phyloP scores from a whole-genome alignment of 495 filamentous ascomycete genomes.

The Hypomontagnella submonticulosa region DNA sequence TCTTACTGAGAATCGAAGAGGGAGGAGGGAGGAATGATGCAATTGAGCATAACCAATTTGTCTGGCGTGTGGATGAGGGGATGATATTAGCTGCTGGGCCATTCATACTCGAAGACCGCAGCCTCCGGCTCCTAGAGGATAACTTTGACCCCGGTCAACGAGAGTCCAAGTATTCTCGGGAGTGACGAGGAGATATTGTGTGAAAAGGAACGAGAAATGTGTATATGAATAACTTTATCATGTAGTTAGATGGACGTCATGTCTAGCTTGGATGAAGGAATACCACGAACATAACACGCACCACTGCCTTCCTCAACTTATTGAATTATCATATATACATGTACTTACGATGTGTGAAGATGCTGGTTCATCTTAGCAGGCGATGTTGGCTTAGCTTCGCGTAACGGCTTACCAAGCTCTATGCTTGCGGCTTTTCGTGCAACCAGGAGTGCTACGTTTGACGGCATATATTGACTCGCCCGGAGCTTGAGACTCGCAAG shows the following conservation, averaged over 20 bases:
- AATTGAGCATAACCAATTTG: conserved; percentile 22
- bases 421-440: conserved; percentile 12
- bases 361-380: not conserved
- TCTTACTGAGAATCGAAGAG: conserved; percentile 7
- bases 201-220: conserved; percentile 23
- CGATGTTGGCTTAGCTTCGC: not conserved
- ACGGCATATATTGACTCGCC: conserved; percentile 14
- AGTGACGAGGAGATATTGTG: conserved; percentile 34
- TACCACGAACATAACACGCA: conserved; percentile 18
- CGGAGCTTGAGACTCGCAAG: not conserved
- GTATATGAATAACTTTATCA: conserved; percentile 35
- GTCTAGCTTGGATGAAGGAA: conserved; percentile 18
- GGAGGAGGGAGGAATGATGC: conserved; percentile 12
- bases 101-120: conserved; percentile 26
- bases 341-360: not conserved
- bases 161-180: conserved; percentile 10
- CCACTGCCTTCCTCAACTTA: not conserved
- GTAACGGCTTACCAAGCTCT: not conserved
- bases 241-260: conserved; percentile 21
- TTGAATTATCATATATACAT: too few relatives aligned
- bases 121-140: conserved; percentile 30
- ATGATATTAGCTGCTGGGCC: conserved; percentile 29
- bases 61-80: conserved; percentile 39
- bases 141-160: conserved; percentile 12
- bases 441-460: conserved; percentile 1